These are phyloP conservation scores for Rhododendron mucronatum DNA, from an alignment of 148 eudicot genomes.

Conservation along the genomic window DNA sequence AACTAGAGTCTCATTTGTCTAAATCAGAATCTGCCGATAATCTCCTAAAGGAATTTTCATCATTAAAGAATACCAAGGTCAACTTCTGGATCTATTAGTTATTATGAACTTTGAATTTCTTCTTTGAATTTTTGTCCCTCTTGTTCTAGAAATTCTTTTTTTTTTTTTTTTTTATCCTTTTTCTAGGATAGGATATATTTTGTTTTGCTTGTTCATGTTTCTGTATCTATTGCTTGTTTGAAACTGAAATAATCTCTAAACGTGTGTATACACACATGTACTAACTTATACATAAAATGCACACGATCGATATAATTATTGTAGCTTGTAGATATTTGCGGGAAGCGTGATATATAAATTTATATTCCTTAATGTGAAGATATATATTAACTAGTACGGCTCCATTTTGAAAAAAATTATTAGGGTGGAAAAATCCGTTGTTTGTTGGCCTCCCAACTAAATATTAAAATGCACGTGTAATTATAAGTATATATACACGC, in stretches of 20 bases:
- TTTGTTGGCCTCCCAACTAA: neutral
- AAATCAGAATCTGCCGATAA: neutral
- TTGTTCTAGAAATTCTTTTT: neutral
- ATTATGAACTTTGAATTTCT: neutral
- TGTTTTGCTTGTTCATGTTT: neutral
- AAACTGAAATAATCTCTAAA: neutral
- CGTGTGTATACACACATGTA: neutral
- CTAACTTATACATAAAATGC: neutral
- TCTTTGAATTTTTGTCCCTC: neutral
- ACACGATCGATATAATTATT: too few species aligned
- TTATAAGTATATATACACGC: neutral
- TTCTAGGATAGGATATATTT: neutral
- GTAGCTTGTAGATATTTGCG: neutral
- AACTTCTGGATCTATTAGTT: constrained; percentile 2
- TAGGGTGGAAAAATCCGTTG: neutral
- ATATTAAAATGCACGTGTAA: neutral
- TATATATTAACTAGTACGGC: neutral
- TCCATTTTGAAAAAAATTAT: neutral
- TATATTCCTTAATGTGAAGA: neutral
- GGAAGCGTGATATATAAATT: neutral
- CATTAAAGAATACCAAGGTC: constrained; percentile 6
- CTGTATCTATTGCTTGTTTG: neutral
- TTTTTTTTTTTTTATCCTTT: neutral
- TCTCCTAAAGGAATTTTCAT: neutral
- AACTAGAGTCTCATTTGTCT: neutral